Evolutionary conservation across 2,329 filamentous ascomycete genomes (phyloP).

Genomic region (Aspergillus puulaauensis): DNA sequence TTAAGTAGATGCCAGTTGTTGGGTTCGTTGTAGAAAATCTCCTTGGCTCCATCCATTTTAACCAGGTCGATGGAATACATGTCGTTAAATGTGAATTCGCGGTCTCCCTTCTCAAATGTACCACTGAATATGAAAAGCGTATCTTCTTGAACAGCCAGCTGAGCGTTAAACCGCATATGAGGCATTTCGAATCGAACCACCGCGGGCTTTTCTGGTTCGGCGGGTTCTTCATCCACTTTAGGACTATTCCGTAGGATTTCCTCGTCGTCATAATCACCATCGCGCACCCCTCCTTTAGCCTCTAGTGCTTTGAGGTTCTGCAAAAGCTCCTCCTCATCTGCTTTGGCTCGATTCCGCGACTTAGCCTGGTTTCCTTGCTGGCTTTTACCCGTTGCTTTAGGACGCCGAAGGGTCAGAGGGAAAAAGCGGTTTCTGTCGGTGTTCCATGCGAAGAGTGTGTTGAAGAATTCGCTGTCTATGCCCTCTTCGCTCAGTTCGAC

Average conservation of each 20-base stretch:
- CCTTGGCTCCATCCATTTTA: constrained; percentile 89
- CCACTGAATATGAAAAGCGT: constrained; percentile 92
- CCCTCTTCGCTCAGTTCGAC: constrained; percentile 89
- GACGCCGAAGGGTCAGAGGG: constrained; percentile 72
- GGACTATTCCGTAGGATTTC: constrained; percentile 38
- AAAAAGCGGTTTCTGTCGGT: constrained; percentile 95
- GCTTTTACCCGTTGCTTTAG: constrained; percentile 66
- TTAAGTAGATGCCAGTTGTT: constrained; percentile 76
- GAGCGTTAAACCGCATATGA: constrained; percentile 86
- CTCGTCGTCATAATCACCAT: constrained; percentile 42
- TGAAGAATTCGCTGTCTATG: constrained; percentile 97
- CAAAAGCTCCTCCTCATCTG: constrained; percentile 87
- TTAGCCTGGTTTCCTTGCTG: constrained; percentile 49
- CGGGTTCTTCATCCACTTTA: constrained; percentile 56
- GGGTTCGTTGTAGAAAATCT: constrained; percentile 82
- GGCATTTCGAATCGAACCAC: constrained; percentile 78
- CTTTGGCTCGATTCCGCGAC: constrained; percentile 70
- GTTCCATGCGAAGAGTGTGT: constrained; percentile 88
- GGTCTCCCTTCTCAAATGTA: constrained; percentile 91
- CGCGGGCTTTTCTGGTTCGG: constrained; percentile 56
- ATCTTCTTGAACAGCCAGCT: constrained; percentile 87
- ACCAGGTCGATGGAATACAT: constrained; percentile 91
- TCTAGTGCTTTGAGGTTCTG: constrained; percentile 83
- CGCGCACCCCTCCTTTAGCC: constrained; percentile 65
- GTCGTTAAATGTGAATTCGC: constrained; percentile 94